These are phyloP conservation scores for Stellera chamaejasme DNA, from an alignment of 345 rosid genomes.

Conservation along the genomic window DNA sequence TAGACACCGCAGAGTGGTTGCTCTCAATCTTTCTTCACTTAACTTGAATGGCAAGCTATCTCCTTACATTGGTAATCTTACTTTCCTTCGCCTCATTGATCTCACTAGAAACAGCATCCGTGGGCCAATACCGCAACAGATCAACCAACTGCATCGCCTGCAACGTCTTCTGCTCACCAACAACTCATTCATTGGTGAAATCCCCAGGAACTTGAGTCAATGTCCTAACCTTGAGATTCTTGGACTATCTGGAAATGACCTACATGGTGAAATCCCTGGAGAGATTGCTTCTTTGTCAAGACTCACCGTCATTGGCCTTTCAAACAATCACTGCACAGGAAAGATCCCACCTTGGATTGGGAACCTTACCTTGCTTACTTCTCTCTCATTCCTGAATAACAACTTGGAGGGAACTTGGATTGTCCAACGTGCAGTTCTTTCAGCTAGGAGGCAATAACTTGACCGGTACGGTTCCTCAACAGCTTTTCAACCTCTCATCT, in stretches of 20 bases:
- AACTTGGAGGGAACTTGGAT: slow-evolving; percentile 12
- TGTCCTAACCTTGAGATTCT: background rate
- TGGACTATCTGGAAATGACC: background rate
- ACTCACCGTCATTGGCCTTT: background rate
- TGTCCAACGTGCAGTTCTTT: slow-evolving; percentile 3
- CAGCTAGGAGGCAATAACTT: slow-evolving; percentile 3
- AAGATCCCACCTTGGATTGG: slow-evolving; percentile 15
- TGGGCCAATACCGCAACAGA: slow-evolving; percentile 11
- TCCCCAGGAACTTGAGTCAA: slow-evolving; percentile 10
- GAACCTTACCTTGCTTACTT: slow-evolving; percentile 8
- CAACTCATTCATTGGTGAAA: slow-evolving; percentile 16
- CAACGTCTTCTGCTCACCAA: background rate
- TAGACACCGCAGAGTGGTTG: slow-evolving; percentile 3
- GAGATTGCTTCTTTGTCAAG: slow-evolving; percentile 4
- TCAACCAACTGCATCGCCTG: slow-evolving; percentile 8
- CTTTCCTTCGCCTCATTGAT: slow-evolving; percentile 3
- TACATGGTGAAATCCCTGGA: slow-evolving; percentile 10
- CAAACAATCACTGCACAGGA: slow-evolving; percentile 8
- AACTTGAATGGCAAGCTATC: background rate
- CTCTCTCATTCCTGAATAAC: slow-evolving; percentile 4
- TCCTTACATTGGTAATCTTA: slow-evolving; percentile 11
- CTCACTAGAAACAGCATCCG: slow-evolving; percentile 8
- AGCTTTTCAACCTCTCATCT: slow-evolving; percentile 13
- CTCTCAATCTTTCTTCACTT: background rate
- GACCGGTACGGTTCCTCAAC: slow-evolving; percentile 10